Base-by-base conservation (phyloP, 306 rosid species). In the Begonia loranthoides region DNA sequence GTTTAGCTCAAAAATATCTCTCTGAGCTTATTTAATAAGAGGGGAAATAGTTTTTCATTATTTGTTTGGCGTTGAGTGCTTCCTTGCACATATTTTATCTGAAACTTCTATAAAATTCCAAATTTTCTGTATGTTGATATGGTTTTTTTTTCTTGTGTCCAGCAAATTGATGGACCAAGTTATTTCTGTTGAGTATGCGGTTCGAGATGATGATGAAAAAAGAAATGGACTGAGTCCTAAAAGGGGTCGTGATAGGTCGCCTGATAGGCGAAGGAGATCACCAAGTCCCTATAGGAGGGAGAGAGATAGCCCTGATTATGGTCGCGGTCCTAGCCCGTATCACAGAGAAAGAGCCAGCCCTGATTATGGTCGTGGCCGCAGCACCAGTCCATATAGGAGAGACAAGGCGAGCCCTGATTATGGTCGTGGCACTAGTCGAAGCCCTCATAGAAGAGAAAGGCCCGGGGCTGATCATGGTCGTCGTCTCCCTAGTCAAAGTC, bases 261-360 rank as follows among this genome's bases (percentile, higher is more conserved):
- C 64, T 1, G 88, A 86, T 55, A 77, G 87, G 60, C 87, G 87
- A 65, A 81, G 88, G 45, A 82, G 94, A 45, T 92, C 99, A 49
- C 94, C 82, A 22, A 92, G 94, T 69, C 99, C 99, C 15, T 83
- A 75, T 66, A 73, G 61, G 57, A 70, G 89, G 64, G 99, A 83
- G 77, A 73, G 96, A 67, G 99, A 79, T 13, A 92, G 99, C 71
- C 99, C 99, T 57, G 96, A 92, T 75, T 87, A 92, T 70, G 99
- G 99, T 16, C 92, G 73, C 61, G 99, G 84, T 6, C 11, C 85
- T 50, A 81, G 74, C 63, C 76, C 68, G 9, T 60, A 85, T 63
- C 81, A 93, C 11, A 74, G 70, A 52, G 65, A 76, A 61, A 80
- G 80, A 66, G 87, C 78, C 62, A 76, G 84, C 68, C 62, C 81